These are phyloP conservation scores for Pythium aristosporum DNA, from an alignment of 352 stramenopile species.

Conservation along the genomic window DNA sequence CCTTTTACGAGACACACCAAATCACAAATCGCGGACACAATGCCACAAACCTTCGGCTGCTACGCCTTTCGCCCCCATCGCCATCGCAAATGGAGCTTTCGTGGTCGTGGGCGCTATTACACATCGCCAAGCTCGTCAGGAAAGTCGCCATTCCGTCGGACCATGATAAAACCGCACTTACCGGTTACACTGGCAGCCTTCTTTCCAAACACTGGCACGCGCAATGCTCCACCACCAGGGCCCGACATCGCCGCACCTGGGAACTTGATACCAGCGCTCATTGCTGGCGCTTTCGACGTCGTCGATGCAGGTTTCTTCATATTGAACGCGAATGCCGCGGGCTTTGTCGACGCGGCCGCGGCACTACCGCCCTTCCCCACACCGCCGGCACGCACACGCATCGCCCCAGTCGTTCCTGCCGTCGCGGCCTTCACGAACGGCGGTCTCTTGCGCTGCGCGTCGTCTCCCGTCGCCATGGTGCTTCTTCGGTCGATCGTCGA, in stretches of 20 bases:
- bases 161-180: not conserved
- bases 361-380: not conserved
- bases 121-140: not conserved
- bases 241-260: not conserved
- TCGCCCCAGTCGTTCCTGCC: not conserved
- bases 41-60: constrained; percentile 20
- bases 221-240: not conserved
- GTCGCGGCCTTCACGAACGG: constrained; percentile 5
- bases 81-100: constrained; percentile 20
- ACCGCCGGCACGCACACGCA: not conserved
- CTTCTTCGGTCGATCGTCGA: not conserved
- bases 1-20: not conserved
- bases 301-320: constrained; percentile 3
- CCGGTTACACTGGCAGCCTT: not conserved
- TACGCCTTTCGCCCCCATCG: not conserved
- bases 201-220: constrained; percentile 12
- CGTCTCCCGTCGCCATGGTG: not conserved
- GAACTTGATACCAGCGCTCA: not conserved
- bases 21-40: not conserved
- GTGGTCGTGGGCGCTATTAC: not conserved
- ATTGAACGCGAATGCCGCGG: constrained; percentile 7
- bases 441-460: constrained; percentile 4
- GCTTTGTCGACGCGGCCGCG: not conserved
- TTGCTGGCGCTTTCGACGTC: not conserved
- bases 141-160: not conserved